A percentile compares a stretch with the other conserved stretches of the same genome.
These are phyloP conservation scores for Dryas integrifolia DNA, from an alignment of 331 rosid species.

Conservation along the genomic window DNA sequence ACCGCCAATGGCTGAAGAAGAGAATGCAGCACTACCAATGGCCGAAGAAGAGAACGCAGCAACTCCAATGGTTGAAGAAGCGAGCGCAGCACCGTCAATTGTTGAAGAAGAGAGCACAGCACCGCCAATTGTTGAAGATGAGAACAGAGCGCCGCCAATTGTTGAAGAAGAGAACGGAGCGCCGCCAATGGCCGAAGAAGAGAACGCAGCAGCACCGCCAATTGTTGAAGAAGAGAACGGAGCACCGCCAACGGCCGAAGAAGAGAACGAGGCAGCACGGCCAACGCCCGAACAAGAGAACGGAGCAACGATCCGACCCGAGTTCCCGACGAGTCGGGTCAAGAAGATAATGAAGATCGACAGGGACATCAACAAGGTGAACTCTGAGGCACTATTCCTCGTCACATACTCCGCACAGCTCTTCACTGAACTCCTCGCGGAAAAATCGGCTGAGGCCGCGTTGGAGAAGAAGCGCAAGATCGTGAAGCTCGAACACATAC, in stretches of 20 bases:
- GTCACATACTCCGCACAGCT: slow-evolving; percentile 71
- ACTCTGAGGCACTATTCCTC: slow-evolving; percentile 66
- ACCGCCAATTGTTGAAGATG: slow-evolving; percentile 29
- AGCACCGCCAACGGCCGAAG: not conserved
- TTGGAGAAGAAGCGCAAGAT: slow-evolving; percentile 75
- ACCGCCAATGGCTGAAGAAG: not conserved
- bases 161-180: not conserved
- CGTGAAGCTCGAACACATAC: slow-evolving; percentile 66
- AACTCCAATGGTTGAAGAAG: not conserved
- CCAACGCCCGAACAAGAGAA: slow-evolving; percentile 38
- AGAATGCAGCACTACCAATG: not conserved
- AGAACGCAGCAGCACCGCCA: not conserved
- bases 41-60: not conserved
- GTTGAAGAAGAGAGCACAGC: slow-evolving; percentile 20
- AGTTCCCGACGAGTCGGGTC: slow-evolving; percentile 61
- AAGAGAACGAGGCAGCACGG: not conserved
- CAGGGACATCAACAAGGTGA: slow-evolving; percentile 57
- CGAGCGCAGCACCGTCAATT: slow-evolving; percentile 19
- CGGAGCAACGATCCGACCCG: slow-evolving; percentile 27
- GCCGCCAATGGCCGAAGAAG: slow-evolving; percentile 38
- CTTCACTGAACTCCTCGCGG: slow-evolving; percentile 73
- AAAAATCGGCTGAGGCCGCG: slow-evolving; percentile 56
- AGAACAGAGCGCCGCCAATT: not conserved
- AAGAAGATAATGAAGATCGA: slow-evolving; percentile 85
- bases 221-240: slow-evolving; percentile 29